phyloP scores from a whole-genome alignment of 495 filamentous ascomycete species.

The Umbilicaria muhlenbergii region DNA sequence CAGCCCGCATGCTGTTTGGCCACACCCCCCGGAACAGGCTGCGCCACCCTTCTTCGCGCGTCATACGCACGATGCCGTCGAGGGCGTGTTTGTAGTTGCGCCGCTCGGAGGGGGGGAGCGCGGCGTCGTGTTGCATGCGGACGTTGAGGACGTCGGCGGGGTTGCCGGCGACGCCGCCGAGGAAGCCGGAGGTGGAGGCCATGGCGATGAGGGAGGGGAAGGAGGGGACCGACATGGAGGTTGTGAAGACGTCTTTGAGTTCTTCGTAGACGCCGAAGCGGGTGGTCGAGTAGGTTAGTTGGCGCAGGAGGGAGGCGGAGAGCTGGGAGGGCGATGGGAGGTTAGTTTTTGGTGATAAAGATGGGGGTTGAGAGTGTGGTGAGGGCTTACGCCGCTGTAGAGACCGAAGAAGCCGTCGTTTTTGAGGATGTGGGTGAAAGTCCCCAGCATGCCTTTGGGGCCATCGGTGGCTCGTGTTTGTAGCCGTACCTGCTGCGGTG shows the following conservation, averaged over 20 bases:
- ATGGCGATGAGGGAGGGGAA: slow-evolving; percentile 63
- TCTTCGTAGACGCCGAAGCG: slow-evolving; percentile 47
- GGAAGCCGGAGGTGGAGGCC: slow-evolving; percentile 66
- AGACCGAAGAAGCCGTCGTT: slow-evolving; percentile 16
- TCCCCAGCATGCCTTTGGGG: slow-evolving; percentile 18
- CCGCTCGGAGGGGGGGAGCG: slow-evolving; percentile 54
- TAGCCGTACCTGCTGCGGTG: slow-evolving; percentile 20
- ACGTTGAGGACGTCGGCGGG: slow-evolving; percentile 94
- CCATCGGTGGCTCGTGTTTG: slow-evolving; percentile 53
- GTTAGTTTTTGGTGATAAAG: not conserved
- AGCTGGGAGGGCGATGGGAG: slow-evolving; percentile 31
- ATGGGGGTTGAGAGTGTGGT: not conserved
- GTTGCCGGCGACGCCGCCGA: slow-evolving; percentile 84
- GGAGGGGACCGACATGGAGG: slow-evolving; percentile 29
- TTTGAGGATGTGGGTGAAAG: slow-evolving; percentile 19
- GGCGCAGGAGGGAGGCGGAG: slow-evolving; percentile 79
- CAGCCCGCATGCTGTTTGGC: slow-evolving; percentile 79
- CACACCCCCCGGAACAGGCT: slow-evolving; percentile 77
- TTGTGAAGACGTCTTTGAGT: slow-evolving; percentile 55
- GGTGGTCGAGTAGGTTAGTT: slow-evolving; percentile 34
- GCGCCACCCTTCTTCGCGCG: slow-evolving; percentile 54
- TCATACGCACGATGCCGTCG: slow-evolving; percentile 75
- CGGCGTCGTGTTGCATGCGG: slow-evolving; percentile 92
- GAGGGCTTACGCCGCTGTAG: slow-evolving; percentile 21
- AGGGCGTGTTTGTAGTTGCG: slow-evolving; percentile 83